phyloP scores from a whole-genome alignment of 805 yeast species.

The Kuraishia ogatae region DNA sequence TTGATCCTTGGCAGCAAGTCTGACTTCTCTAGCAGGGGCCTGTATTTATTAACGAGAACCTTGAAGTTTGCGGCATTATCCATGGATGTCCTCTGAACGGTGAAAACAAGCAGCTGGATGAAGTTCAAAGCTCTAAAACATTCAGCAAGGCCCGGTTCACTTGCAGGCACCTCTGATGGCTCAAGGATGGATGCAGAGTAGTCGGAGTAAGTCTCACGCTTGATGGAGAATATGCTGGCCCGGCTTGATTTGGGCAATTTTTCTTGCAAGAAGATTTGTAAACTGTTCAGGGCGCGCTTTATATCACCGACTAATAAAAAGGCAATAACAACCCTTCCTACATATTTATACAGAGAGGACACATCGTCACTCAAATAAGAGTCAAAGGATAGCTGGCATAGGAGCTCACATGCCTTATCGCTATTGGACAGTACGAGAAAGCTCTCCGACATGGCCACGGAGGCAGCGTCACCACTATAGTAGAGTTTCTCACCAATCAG shows the following conservation, averaged over 20 bases:
- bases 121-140: slow-evolving; percentile 49
- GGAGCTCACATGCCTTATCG: slow-evolving; percentile 13
- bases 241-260: background rate
- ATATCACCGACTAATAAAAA: slow-evolving; percentile 63
- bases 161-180: background rate
- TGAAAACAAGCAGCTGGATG: slow-evolving; percentile 52
- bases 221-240: slow-evolving; percentile 9
- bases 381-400: slow-evolving; percentile 26
- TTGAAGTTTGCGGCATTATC: slow-evolving; percentile 31
- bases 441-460: slow-evolving; percentile 17
- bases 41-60: slow-evolving; percentile 35
- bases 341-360: slow-evolving; percentile 13
- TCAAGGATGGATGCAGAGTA: slow-evolving; percentile 8
- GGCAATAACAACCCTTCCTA: slow-evolving; percentile 59
- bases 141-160: slow-evolving; percentile 11
- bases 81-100: slow-evolving; percentile 38
- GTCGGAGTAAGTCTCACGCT: slow-evolving; percentile 11
- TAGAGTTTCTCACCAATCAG: slow-evolving; percentile 62
- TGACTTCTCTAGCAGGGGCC: slow-evolving; percentile 9
- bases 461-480: slow-evolving; percentile 17
- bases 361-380: slow-evolving; percentile 27
- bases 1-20: slow-evolving; percentile 18
- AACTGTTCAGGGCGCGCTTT: slow-evolving; percentile 35
- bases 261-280: slow-evolving; percentile 13
- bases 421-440: slow-evolving; percentile 15